Percentiles rank a stretch among this genome's conserved stretches.
phyloP scores from a whole-genome alignment of 495 filamentous ascomycete species.

The Daldinia bambusicola region DNA sequence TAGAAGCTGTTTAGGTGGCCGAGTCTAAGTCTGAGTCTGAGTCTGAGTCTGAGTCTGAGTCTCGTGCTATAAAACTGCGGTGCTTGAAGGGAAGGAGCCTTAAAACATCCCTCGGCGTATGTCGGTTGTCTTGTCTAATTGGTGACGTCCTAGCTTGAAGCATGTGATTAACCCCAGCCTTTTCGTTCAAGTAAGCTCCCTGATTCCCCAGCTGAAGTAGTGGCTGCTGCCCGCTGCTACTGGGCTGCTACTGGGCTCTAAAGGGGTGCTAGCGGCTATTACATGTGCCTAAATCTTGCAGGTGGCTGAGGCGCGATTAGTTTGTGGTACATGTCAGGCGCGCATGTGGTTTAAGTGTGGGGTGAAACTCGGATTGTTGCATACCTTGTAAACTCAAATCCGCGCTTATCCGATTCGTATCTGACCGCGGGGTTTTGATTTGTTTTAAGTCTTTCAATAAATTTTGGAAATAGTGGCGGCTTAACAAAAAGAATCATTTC shows the following conservation, averaged over 20 bases:
- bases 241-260: conserved; percentile 10
- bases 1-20: neutral
- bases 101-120: conserved; percentile 45
- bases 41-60: too few relatives aligned
- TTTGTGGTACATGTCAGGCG: too few relatives aligned
- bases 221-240: conserved; percentile 29
- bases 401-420: conserved; percentile 30
- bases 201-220: conserved; percentile 14
- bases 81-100: conserved; percentile 12
- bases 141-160: conserved; percentile 45
- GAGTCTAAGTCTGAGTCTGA: too few relatives aligned
- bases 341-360: conserved; percentile 5
- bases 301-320: neutral
- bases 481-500: neutral
- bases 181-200: neutral
- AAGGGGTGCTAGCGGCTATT: conserved; percentile 1
- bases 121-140: conserved; percentile 20
- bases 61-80: neutral
- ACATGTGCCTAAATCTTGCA: neutral
- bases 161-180: conserved; percentile 46
- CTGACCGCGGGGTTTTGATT: conserved; percentile 36
- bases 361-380: conserved; percentile 26
- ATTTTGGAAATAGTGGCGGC: conserved; percentile 3
- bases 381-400: conserved; percentile 19
- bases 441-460: conserved; percentile 11